Base-by-base conservation (phyloP, 2,329 filamentous ascomycete genomes). In the Stylonectria norvegica region DNA sequence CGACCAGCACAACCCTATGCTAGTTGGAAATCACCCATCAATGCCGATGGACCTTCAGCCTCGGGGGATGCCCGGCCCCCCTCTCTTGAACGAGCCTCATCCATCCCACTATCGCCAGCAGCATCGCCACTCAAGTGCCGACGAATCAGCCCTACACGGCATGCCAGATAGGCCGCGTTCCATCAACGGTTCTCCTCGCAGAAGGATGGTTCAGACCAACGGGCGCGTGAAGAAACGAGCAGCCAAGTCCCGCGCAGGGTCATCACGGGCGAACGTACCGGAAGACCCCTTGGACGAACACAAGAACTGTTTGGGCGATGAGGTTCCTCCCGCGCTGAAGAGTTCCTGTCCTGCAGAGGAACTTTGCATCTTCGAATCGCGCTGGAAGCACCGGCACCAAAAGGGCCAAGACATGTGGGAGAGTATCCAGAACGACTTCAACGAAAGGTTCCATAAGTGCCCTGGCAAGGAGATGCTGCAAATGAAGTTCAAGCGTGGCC, bases 401-500 rank as follows among this genome's bases (percentile, higher is more conserved):
- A 75, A 74, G 50, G 76, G 76, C 12, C 75, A 75, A 47, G 73
- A 75, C 22, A 79, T 79, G 75, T 80, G 76, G 76, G 69, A 75
- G 17, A 64, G 67, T 27, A 78, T 80, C 42, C 66, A 69, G 34
- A 56, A 54, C 5, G 67, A 71, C 40, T 79, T 67, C 44, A 54
- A 54, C 11, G 40, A 47, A 7, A 43, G 43, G 15, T 69, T 68
- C 36, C 6, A 54, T 8, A 62, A 66, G 44, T 60, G 61, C 11
- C 63, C 62, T 5, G 64, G 68, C 25, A 72, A 74, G 47, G 71
- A 75, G 34, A 68, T 69, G 35, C 63, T 79, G 4, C 76, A 80
- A 50, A 79, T 80, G 76, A 75, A 72, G 53, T 66, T 77, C 28
- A 70, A 70, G 10, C 68, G 76, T 5, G 69, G 69, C 3, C 69